phyloP scores from a whole-genome alignment of 192 early-diverging fungal species.

The Umbelopsis sp. region DNA sequence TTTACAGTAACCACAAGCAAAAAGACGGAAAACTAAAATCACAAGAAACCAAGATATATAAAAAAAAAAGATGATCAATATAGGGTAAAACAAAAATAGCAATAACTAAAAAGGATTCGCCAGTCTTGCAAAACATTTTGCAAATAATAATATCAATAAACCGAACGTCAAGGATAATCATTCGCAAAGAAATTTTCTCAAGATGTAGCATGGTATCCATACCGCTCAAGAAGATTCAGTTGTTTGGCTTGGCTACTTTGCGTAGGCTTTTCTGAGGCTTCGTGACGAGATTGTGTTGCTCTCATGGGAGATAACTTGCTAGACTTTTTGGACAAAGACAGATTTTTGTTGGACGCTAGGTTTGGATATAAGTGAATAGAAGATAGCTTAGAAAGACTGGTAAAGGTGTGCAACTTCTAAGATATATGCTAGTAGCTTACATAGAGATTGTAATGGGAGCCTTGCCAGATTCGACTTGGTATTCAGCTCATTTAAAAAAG shows the following conservation, averaged over 20 bases:
- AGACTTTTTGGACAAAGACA: neutral
- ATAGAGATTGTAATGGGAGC: slow-evolving; percentile 1
- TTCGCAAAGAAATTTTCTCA: neutral
- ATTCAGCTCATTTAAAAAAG: neutral
- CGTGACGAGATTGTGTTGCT: neutral
- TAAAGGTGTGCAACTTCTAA: too few relatives aligned
- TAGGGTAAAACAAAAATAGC: too few relatives aligned
- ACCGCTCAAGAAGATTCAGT: neutral
- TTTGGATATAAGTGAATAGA: neutral
- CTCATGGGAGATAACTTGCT: neutral
- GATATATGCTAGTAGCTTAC: neutral
- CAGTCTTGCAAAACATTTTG: too few relatives aligned
- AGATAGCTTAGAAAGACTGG: too few relatives aligned
- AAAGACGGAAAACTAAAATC: too few relatives aligned
- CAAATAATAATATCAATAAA: too few relatives aligned
- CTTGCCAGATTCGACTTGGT: neutral
- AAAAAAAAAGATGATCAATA: too few relatives aligned
- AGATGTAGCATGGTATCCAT: neutral
- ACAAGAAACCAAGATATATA: too few relatives aligned
- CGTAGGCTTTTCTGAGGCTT: neutral
- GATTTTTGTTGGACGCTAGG: neutral
- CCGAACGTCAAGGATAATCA: too few relatives aligned
- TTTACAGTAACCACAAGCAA: too few relatives aligned
- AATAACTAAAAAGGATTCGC: too few relatives aligned
- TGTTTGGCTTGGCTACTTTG: neutral